phyloP scores from a whole-genome alignment of 2,329 filamentous ascomycete genomes.

The Diplocarpon mali region DNA sequence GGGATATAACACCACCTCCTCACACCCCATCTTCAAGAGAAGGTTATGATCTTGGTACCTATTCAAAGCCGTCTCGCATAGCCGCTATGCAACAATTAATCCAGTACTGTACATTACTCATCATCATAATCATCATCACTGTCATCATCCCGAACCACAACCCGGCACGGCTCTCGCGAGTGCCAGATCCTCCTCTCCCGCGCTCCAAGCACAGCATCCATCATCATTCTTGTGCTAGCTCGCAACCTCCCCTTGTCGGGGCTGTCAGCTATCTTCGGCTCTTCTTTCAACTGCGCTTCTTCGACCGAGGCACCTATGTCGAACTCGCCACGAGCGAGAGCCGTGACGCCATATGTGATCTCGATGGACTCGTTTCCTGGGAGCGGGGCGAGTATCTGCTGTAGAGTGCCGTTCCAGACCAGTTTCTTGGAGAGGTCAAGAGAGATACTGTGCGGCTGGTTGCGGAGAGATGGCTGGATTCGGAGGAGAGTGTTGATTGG shows the following conservation, averaged over 20 bases:
- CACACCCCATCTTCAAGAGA: background rate
- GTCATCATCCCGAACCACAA: constrained; percentile 40
- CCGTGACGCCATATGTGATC: constrained; percentile 58
- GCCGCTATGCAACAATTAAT: constrained; percentile 7
- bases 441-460: constrained; percentile 52
- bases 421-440: constrained; percentile 75
- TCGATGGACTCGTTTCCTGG: constrained; percentile 46
- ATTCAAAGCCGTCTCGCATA: constrained; percentile 6
- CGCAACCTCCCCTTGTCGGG: constrained; percentile 28
- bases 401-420: constrained; percentile 74
- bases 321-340: constrained; percentile 70
- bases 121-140: constrained; percentile 13
- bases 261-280: constrained; percentile 23
- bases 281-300: constrained; percentile 49
- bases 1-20: too few relatives aligned
- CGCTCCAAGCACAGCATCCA: constrained; percentile 47
- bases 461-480: constrained; percentile 64
- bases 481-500: constrained; percentile 64
- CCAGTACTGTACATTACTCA: constrained; percentile 11
- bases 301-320: constrained; percentile 74
- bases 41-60: background rate
- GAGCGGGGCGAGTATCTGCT: constrained; percentile 58
- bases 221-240: constrained; percentile 44
- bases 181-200: constrained; percentile 56
- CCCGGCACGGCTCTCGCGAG: constrained; percentile 43